Evolutionary conservation across 1,284 basidiomycete genomes (phyloP).

Genomic region (Sanghuangporus weigelae): DNA sequence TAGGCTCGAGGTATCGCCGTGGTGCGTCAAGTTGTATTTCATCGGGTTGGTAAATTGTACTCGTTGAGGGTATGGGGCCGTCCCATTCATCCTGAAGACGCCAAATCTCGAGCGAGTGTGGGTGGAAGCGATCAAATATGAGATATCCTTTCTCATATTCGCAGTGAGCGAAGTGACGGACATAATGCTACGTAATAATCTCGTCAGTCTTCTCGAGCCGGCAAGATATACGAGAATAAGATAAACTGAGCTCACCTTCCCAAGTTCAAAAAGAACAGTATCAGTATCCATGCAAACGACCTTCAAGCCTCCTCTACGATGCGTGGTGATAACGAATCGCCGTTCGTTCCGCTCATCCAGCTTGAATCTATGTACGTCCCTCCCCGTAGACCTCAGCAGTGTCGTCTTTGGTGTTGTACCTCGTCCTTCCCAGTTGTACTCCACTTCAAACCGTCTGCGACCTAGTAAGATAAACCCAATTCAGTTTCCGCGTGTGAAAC

Average conservation of each 20-base stretch:
- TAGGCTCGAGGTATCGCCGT: constrained; percentile 17
- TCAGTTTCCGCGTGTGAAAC: constrained; percentile 5
- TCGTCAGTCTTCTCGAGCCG: not conserved
- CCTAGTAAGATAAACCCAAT: constrained; percentile 32
- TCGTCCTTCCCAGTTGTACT: constrained; percentile 51
- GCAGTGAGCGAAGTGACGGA: constrained; percentile 57
- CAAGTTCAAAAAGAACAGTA: constrained; percentile 50
- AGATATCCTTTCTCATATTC: constrained; percentile 71
- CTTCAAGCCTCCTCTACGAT: constrained; percentile 43
- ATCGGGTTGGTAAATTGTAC: constrained; percentile 24
- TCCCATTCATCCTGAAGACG: constrained; percentile 28
- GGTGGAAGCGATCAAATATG: constrained; percentile 55
- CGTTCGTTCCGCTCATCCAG: constrained; percentile 47
- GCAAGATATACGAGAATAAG: not conserved
- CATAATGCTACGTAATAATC: constrained; percentile 37
- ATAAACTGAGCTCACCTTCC: constrained; percentile 27
- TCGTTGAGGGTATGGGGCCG: constrained; percentile 24
- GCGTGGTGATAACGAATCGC: constrained; percentile 54
- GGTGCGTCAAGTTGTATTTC: constrained; percentile 29
- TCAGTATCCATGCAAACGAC: constrained; percentile 49
- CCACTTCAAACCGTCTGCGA: constrained; percentile 37
- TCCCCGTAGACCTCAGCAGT: constrained; percentile 24
- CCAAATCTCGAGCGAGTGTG: constrained; percentile 63
- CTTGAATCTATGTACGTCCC: constrained; percentile 63
- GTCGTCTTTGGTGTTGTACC: constrained; percentile 24